A percentile compares a stretch with the other conserved stretches of the same genome.
Evolutionary conservation across 371 early-diverging fungal species (phyloP).

Genomic region (Rhizopus delemar): DNA sequence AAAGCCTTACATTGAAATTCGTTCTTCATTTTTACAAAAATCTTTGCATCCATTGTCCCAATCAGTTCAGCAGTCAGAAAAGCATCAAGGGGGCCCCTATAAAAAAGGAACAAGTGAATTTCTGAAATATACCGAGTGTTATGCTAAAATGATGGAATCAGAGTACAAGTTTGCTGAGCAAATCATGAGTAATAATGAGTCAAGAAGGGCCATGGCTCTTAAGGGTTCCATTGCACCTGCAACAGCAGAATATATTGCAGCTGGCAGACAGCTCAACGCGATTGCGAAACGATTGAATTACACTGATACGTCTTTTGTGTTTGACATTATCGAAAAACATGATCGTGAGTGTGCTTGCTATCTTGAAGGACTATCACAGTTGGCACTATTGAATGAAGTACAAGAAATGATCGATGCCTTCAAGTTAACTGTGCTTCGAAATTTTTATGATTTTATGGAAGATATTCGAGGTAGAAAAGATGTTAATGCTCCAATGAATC

Average conservation of each 20-base stretch:
- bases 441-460: conserved; percentile 74
- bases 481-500: conserved; percentile 40
- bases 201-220: conserved; percentile 58
- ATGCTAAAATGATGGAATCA: conserved; percentile 64
- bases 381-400: conserved; percentile 41
- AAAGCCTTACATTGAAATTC: conserved; percentile 74
- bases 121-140: conserved; percentile 60
- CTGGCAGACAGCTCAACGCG: conserved; percentile 67
- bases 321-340: conserved; percentile 74
- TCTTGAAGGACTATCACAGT: conserved; percentile 22
- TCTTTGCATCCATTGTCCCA: conserved; percentile 62
- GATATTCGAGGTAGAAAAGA: conserved; percentile 58
- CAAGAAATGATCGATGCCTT: conserved; percentile 58
- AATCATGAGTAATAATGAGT: conserved; percentile 59
- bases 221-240: conserved; percentile 59
- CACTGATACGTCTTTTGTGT: conserved; percentile 74
- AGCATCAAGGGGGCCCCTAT: conserved; percentile 64
- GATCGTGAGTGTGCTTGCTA: conserved; percentile 33
- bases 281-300: conserved; percentile 63
- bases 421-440: conserved; percentile 60
- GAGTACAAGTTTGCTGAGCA: conserved; percentile 55
- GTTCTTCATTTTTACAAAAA: conserved; percentile 68
- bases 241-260: conserved; percentile 60
- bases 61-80: conserved; percentile 47
- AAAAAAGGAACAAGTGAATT: conserved; percentile 69